Base-by-base conservation (phyloP, 2,329 filamentous ascomycete species). In the Colletotrichum spinosum region DNA sequence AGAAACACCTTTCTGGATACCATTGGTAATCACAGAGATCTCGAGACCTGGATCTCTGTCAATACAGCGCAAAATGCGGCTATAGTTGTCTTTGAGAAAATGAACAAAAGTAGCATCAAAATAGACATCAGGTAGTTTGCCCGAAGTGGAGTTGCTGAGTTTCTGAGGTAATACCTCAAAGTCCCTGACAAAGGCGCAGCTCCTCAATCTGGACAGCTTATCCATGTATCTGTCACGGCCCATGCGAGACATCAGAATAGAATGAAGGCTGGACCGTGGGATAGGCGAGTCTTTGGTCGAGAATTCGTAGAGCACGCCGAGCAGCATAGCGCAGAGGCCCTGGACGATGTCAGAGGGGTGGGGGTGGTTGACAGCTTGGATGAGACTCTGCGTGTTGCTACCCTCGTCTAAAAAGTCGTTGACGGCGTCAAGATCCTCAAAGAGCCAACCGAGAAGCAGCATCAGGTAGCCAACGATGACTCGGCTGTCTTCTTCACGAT, bases 221-320 rank as follows among this genome's bases (percentile, higher is more conserved):
- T 97, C 92, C 60, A 97, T 88, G 74, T 97, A 99, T 72, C 90
- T 90, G 71, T 97, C 94, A 70, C 94, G 89, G 44, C 94, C 93
- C 71, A 98, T 86, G 63, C 90, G 88, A 49, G 90, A 88, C 35
- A 88, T 84, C 41, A 99, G 82, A 35, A 97, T 86, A 33, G 91
- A 88, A 72, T 97, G 92, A 49, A 99, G 81, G 9, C 91, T 94
- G 33, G 89, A 84, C 67, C 96, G 87, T 6, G 95, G 88, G 55
- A 99, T 90, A 0, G 96, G 93, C 0, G 95, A 98, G 77, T 99
- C 96, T 75, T 97, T 97, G 0, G 95, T 97, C 9, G 95, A 98
- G 73, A 98, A 99, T 73, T 99, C 96, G 75, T 98, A 99, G 5
- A 96, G 86, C 17, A 97, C 90, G 9, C 95, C 96, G 1, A 98